Base-by-base conservation (phyloP, 2,329 filamentous ascomycete genomes). In the Fusarium praegraminearum region DNA sequence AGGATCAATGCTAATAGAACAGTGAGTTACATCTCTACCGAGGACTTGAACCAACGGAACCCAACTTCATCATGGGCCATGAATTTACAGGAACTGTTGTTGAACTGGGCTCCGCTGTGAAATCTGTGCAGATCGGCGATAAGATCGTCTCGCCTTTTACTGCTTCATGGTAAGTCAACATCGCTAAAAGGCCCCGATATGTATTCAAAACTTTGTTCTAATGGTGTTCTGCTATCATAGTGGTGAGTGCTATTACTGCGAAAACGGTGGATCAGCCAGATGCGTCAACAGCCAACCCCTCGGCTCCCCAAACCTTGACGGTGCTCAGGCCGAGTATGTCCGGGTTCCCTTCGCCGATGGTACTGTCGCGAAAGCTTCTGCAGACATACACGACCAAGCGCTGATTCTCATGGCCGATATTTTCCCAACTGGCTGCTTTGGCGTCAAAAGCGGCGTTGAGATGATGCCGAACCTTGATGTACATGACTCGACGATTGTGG, bases 341-440 rank as follows among this genome's bases (percentile, higher is more conserved):
- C 89, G 93, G 22, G 87, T 97, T 12, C 94, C 94, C 0, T 82
- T 91, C 52, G 94, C 94, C 10, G 93, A 97, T 75, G 89, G 89
- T 22, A 97, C 93, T 0, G 87, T 91, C 20, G 86, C 94, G 76
- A 91, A 90, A 74, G 90, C 93, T 0, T 79, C 87, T 2, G 87
- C 85, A 7, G 74, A 69, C 11, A 91, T 97, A 57, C 87, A 90
- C 15, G 90, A 95, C 69, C 87, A 91, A 67, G 89, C 89, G 26
- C 83, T 97, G 47, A 89, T 97, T 5, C 85, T 97, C 16, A 97
- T 97, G 93, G 93, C 93, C 11, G 94, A 97, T 75, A 97, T 97
- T 73, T 97, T 96, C 79, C 94, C 94, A 1, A 93, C 90, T 0
- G 92, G 94, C 4, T 97, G 89, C 80, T 97, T 94, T 72, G 94